Conservation (phyloP, 2,329 filamentous ascomycete species). For the Fusarium fracticaudum region DNA sequence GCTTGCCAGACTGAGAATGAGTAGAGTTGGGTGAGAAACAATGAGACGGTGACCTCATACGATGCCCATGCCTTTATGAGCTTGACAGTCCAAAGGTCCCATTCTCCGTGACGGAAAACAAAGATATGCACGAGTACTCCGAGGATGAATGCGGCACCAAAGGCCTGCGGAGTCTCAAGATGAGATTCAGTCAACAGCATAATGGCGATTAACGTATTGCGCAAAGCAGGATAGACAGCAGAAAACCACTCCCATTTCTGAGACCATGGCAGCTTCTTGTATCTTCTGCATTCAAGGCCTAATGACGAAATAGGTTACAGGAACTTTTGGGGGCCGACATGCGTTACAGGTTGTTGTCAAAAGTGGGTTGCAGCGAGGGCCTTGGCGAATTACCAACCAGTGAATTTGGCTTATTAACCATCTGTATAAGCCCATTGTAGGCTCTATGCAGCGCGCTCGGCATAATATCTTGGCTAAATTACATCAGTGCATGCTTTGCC, state of each 20-base stretch:
- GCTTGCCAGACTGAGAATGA: background rate
- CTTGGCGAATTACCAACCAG: background rate
- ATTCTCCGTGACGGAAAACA: constrained; percentile 15
- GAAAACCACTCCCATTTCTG: no score
- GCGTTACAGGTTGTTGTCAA: background rate
- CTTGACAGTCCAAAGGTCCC: constrained; percentile 6
- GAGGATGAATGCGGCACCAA: background rate
- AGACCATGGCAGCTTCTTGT: background rate
- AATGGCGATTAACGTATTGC: fast-evolving
- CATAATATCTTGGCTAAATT: background rate
- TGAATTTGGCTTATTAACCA: background rate
- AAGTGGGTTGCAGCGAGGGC: background rate
- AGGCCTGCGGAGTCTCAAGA: background rate
- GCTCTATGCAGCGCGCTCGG: background rate
- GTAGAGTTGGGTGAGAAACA: background rate
- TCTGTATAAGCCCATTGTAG: background rate
- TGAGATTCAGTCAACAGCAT: background rate
- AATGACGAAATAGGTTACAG: background rate
- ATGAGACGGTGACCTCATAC: background rate
- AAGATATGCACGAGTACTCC: background rate
- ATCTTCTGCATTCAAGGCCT: background rate
- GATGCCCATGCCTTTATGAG: background rate
- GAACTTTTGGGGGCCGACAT: background rate
- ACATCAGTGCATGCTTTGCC: background rate
- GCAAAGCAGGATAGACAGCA: no score